Base-by-base conservation (phyloP, 305 asterid species). In the Fraxinus angustifolia region DNA sequence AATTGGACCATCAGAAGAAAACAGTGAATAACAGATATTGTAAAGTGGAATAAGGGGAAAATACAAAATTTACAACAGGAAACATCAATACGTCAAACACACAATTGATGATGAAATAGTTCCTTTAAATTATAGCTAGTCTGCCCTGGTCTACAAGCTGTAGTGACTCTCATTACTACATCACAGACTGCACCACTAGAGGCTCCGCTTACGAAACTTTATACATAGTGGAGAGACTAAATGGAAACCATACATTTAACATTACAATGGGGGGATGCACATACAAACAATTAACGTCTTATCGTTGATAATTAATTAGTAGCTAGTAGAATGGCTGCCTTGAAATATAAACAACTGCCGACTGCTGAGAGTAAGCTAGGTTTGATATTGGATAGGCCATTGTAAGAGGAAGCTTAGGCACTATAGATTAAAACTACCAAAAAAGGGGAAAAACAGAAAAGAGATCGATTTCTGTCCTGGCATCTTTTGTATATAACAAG, bases 301-400 rank as follows among this genome's bases (percentile, higher is more conserved):
- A 8, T 12, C 3, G 67, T 67, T 71, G 62, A 73, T 73, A 36
- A 17, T 33, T 42, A 73, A 34, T 62, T 23, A 62, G 30, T 19
- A 31, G 26, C 60, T 65, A 79, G 38, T 23, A 34, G 38, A 45
- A 80, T 76, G 19, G 33, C 12, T 8, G 70, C 30, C 33, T 67
- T 36, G 38, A 31, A 34, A 60, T 30, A 40, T 45, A 11, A 38
- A 79, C 36, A 83, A 42, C 30, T 58, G 77, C 80, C 62, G 76
- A 42, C 38, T 58, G 77, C 85, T 73, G 76, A 21, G 70, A 31
- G n/a, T 58, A 48, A 73, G 72, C n/a, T 62, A 21, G 75, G 77
- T 76, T 42, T 75, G 38, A 58, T 67, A 48, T 19, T 19, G 34
- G 33, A 71, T 77, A 70, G 60, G 28, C 6, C 60, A 71, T 33